Evolutionary conservation across 352 stramenopile genomes (phyloP).

Genomic region (Elongisporangium undulatum): DNA sequence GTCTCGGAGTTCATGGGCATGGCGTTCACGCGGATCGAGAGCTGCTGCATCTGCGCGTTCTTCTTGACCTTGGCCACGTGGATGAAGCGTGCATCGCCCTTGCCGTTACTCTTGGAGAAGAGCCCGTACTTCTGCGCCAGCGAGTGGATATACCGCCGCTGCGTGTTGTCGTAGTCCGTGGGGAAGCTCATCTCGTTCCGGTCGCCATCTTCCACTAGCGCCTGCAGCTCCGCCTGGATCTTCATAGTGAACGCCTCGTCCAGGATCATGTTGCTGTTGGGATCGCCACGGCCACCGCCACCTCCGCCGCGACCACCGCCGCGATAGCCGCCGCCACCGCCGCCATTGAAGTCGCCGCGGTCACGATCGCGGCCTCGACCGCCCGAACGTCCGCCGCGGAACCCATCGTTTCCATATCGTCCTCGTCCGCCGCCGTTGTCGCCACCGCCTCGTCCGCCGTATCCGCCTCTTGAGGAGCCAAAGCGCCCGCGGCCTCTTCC

Average conservation of each 20-base stretch:
- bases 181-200: constrained; percentile 69
- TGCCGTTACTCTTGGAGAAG: constrained; percentile 81
- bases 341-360: constrained; percentile 5
- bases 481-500: not conserved
- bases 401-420: not conserved
- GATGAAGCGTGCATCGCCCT: constrained; percentile 58
- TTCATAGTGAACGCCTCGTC: constrained; percentile 72
- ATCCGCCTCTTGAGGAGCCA: not conserved
- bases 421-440: not conserved
- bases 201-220: constrained; percentile 53
- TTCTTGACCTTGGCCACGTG: constrained; percentile 82
- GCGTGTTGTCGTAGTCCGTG: constrained; percentile 59
- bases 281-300: constrained; percentile 8
- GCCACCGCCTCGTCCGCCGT: not conserved
- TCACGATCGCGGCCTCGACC: not conserved
- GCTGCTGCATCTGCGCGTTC: constrained; percentile 69
- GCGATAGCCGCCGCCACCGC: not conserved
- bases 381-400: not conserved
- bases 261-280: constrained; percentile 29
- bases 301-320: not conserved
- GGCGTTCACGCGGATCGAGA: constrained; percentile 49
- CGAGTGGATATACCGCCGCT: constrained; percentile 79
- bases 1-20: constrained; percentile 24
- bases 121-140: constrained; percentile 76
- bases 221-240: constrained; percentile 51